Evolutionary conservation across 2,329 filamentous ascomycete genomes (phyloP).

Genomic region (Botrytis paeoniae): DNA sequence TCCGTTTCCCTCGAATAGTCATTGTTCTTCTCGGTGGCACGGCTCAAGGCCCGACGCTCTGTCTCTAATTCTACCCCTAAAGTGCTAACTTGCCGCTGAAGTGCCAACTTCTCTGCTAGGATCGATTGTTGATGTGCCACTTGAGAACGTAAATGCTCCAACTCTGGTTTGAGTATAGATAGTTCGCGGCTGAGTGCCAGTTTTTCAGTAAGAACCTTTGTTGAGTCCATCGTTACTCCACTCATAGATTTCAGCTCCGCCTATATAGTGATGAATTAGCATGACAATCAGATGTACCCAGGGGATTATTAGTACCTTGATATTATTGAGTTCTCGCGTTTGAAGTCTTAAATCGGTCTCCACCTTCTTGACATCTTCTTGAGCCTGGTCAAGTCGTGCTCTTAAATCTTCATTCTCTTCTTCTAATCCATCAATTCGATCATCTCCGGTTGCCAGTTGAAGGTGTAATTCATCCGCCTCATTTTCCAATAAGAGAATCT

Average conservation of each 20-base stretch:
- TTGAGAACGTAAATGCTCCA: constrained; percentile 60
- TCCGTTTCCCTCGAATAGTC: constrained; percentile 42
- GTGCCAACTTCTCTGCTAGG: constrained; percentile 72
- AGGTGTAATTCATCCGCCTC: constrained; percentile 68
- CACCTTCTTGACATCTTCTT: constrained; percentile 37
- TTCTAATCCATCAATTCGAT: constrained; percentile 55
- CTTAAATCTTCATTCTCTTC: constrained; percentile 47
- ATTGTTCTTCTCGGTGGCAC: constrained; percentile 47
- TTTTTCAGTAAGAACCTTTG: constrained; percentile 66
- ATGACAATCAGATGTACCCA: not conserved
- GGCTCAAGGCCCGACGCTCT: constrained; percentile 68
- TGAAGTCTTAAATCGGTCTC: constrained; percentile 47
- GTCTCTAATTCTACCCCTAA: constrained; percentile 80
- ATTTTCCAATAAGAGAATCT: constrained; percentile 68
- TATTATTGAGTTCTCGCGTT: constrained; percentile 52
- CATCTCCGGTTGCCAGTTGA: constrained; percentile 57
- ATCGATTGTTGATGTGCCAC: constrained; percentile 61
- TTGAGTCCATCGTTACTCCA: constrained; percentile 64
- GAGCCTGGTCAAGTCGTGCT: constrained; percentile 48
- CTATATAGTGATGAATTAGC: constrained; percentile 43
- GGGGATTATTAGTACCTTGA: constrained; percentile 47
- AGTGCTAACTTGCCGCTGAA: constrained; percentile 74
- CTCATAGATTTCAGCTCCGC: constrained; percentile 69
- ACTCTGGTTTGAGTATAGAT: constrained; percentile 55
- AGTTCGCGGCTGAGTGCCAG: constrained; percentile 59